Percentiles rank a stretch among this genome's conserved stretches.
These are phyloP conservation scores for Fusarium pseudograminearum DNA, from an alignment of 2,329 filamentous ascomycete genomes.

Conservation along the genomic window DNA sequence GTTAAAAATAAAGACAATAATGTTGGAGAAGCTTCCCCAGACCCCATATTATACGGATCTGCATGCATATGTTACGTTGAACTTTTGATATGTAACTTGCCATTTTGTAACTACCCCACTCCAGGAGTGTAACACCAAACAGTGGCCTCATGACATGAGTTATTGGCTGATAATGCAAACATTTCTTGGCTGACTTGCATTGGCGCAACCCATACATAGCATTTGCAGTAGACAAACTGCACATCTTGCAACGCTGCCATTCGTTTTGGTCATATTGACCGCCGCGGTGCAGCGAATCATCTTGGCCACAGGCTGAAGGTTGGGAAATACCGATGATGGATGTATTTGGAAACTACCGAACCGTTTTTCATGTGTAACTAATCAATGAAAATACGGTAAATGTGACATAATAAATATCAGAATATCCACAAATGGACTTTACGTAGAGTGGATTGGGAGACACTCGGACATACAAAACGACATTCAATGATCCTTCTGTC, in stretches of 20 bases:
- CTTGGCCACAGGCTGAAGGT: background rate
- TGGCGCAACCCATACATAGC: background rate
- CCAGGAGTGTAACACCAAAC: background rate
- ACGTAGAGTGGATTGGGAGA: conserved; percentile 7
- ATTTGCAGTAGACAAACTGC: background rate
- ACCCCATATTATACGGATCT: background rate
- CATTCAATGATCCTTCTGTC: background rate
- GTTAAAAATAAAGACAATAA: background rate
- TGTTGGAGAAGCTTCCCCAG: background rate
- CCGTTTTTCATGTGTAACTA: background rate
- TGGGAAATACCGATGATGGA: background rate
- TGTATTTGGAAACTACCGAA: background rate
- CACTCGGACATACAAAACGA: conserved; percentile 14
- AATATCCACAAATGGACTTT: conserved; percentile 11
- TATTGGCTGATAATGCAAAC: background rate
- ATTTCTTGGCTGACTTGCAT: background rate
- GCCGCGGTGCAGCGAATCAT: background rate
- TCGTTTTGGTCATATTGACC: background rate
- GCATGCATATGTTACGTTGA: background rate
- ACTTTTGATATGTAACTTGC: background rate
- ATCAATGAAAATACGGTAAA: background rate
- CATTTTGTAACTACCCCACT: background rate
- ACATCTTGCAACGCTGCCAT: background rate
- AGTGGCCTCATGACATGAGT: background rate
- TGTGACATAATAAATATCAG: no score